A percentile compares a stretch with the other conserved stretches of the same genome.
These are phyloP conservation scores for Solanum etuberosum DNA, from an alignment of 257 asterid species.

Conservation along the genomic window DNA sequence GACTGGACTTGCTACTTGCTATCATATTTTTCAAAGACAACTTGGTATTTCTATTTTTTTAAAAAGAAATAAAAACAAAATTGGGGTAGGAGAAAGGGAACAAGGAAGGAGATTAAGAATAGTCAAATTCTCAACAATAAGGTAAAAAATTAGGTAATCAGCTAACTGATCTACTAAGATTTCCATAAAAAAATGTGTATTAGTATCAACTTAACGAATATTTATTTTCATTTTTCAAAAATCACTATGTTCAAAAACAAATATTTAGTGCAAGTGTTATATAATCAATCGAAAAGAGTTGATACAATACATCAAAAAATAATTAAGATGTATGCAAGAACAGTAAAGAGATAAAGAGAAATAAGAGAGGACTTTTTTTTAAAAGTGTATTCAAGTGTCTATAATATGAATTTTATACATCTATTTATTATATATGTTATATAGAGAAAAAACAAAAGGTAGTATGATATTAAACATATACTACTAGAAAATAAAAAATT, in stretches of 20 bases:
- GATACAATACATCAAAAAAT: neutral
- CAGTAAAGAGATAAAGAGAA: too few relatives aligned
- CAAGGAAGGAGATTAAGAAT: neutral
- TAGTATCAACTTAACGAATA: too few relatives aligned
- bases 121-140: fast-evolving
- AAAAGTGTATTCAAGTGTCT: neutral
- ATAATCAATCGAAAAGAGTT: neutral
- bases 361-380: too few relatives aligned
- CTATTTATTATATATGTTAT: too few relatives aligned
- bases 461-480: neutral
- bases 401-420: neutral
- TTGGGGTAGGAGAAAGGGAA: neutral
- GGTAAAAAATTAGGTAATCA: neutral
- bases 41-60: neutral
- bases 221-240: neutral
- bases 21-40: neutral
- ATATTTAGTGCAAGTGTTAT: neutral
- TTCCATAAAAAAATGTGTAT: too few relatives aligned
- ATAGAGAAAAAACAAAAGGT: too few relatives aligned
- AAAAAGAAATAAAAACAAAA: too few relatives aligned
- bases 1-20: neutral
- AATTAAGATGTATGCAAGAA: neutral
- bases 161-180: too few relatives aligned
- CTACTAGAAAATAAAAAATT: too few relatives aligned
- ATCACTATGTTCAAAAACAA: neutral